A percentile compares a stretch with the other conserved stretches of the same genome.
phyloP scores from a whole-genome alignment of 257 asterid genomes.

The Gentiana macrophylla region DNA sequence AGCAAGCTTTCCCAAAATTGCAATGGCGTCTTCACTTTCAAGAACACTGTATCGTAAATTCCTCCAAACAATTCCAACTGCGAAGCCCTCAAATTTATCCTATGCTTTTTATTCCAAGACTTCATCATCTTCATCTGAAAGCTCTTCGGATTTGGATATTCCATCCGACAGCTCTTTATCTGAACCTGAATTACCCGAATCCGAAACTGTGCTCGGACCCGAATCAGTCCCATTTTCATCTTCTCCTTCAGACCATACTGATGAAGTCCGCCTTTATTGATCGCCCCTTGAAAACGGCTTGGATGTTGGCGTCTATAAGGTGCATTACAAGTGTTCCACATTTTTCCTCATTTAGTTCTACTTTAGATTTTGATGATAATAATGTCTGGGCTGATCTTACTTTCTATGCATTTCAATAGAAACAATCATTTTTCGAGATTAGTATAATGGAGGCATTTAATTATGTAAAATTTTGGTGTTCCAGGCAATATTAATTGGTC shows the following conservation, averaged over 20 bases:
- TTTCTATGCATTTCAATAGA: too few relatives aligned
- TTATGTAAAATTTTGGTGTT: background rate
- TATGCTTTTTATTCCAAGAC: constrained; percentile 31
- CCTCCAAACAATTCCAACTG: constrained; percentile 12
- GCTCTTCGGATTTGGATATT: constrained; percentile 10
- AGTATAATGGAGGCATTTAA: too few relatives aligned
- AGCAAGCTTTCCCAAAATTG: background rate
- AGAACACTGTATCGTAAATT: constrained; percentile 25
- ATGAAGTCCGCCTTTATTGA: constrained; percentile 14
- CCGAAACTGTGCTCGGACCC: constrained; percentile 21
- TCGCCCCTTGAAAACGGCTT: constrained; percentile 73
- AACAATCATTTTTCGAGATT: too few relatives aligned
- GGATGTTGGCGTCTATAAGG: constrained; percentile 79
- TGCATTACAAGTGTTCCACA: background rate
- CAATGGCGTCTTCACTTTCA: constrained; percentile 58
- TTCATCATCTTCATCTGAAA: constrained; percentile 21
- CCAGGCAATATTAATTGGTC: constrained; percentile 81
- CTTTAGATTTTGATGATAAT: too few relatives aligned
- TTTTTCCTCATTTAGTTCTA: too few relatives aligned
- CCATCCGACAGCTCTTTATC: too few relatives aligned
- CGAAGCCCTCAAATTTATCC: constrained; percentile 15
- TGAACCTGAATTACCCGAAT: background rate
- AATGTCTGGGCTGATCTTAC: background rate
- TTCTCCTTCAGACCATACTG: constrained; percentile 13
- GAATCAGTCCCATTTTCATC: constrained; percentile 22